phyloP scores from a whole-genome alignment of 2,329 filamentous ascomycete species.

The Pyrenochaeta sp. region DNA sequence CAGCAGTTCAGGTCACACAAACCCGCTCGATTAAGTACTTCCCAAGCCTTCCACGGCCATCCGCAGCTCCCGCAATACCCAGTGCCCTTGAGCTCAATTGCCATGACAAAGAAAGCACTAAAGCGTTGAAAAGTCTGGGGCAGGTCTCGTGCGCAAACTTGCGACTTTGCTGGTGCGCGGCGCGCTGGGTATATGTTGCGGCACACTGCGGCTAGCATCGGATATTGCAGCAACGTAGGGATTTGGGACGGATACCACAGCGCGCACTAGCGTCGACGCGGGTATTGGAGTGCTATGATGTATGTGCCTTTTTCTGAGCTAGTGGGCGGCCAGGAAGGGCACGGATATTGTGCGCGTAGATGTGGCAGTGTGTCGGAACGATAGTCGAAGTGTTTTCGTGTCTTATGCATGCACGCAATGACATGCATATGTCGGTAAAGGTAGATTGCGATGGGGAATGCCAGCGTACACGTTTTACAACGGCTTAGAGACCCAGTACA shows the following conservation, averaged over 20 bases:
- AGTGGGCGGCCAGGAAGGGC: constrained; percentile 9
- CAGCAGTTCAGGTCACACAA: not conserved
- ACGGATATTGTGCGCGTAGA: constrained; percentile 22
- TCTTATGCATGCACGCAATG: not conserved
- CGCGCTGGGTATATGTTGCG: constrained; percentile 32
- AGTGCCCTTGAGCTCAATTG: constrained; percentile 3
- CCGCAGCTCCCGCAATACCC: constrained; percentile 39
- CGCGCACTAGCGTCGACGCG: constrained; percentile 10
- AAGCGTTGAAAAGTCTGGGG: not conserved
- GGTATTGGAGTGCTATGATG: constrained; percentile 23
- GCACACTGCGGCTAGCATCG: constrained; percentile 32
- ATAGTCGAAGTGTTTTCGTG: not conserved
- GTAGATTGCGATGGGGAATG: too few species aligned
- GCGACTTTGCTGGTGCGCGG: constrained; percentile 4
- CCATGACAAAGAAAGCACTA: constrained; percentile 11
- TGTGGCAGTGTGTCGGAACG: not conserved
- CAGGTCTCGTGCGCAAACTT: constrained; percentile 19
- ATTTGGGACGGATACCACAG: constrained; percentile 30
- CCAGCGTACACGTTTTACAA: too few species aligned
- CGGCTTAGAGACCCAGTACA: too few species aligned
- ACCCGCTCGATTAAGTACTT: constrained; percentile 22
- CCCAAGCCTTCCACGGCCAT: constrained; percentile 31
- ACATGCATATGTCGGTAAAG: not conserved
- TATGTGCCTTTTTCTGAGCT: not conserved
- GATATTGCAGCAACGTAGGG: constrained; percentile 17